Conservation (phyloP, 2,329 filamentous ascomycete genomes). For the Aureobasidium sp. region DNA sequence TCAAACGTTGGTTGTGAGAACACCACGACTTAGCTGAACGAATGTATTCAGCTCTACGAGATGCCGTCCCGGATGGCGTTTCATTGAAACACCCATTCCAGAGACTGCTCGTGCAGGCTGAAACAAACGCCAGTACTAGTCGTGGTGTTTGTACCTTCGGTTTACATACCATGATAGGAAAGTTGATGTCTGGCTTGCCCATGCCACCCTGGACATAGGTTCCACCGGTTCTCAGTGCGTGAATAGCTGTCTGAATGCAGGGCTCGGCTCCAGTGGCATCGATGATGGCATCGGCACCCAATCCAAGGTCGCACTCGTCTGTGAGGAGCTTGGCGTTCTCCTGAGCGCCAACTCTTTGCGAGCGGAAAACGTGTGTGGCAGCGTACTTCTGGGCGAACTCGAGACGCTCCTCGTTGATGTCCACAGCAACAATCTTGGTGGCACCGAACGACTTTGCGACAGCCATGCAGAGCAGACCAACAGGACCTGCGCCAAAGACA, state of each 20-base stretch:
- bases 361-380: slow-evolving; percentile 20
- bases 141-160: too few species aligned
- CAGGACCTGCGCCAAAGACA: slow-evolving; percentile 52
- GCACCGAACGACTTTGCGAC: slow-evolving; percentile 51
- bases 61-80: too few species aligned
- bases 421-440: slow-evolving; percentile 51
- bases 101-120: too few species aligned
- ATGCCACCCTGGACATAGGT: slow-evolving; percentile 77
- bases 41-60: too few species aligned
- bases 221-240: slow-evolving; percentile 60
- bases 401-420: slow-evolving; percentile 46
- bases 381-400: slow-evolving; percentile 46
- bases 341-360: slow-evolving; percentile 22
- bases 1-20: too few species aligned
- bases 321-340: slow-evolving; percentile 16
- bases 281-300: slow-evolving; percentile 67
- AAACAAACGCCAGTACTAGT: too few species aligned
- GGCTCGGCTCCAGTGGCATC: slow-evolving; percentile 74
- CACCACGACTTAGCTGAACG: slow-evolving; percentile 38
- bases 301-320: slow-evolving; percentile 15
- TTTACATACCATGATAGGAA: slow-evolving; percentile 64
- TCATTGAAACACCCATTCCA: too few species aligned
- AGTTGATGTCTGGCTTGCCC: slow-evolving; percentile 74
- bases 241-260: slow-evolving; percentile 65
- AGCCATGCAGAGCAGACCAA: slow-evolving; percentile 50